phyloP scores from a whole-genome alignment of 108 stramenopile species.

The Cyclotella cryptica region DNA sequence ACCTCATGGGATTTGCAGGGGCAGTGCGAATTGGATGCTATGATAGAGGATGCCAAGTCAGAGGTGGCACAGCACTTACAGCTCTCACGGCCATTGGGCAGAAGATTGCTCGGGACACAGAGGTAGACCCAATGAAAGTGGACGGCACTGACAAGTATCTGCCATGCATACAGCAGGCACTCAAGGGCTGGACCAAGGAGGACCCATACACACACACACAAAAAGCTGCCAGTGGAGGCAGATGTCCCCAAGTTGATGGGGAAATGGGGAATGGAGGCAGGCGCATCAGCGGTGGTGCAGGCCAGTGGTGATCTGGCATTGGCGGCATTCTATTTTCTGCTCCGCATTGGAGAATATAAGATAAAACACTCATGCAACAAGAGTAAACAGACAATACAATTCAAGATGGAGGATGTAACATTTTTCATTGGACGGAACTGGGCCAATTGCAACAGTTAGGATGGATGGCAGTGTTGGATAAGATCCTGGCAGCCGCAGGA shows the following conservation, averaged over 20 bases:
- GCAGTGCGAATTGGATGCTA: not conserved
- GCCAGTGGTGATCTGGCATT: not conserved
- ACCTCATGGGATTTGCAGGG: not conserved
- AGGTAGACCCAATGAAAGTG: not conserved
- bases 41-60: not conserved
- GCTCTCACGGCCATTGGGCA: not conserved
- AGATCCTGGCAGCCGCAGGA: not conserved
- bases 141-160: not conserved
- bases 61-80: not conserved
- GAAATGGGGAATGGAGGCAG: not conserved
- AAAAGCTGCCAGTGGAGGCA: slow-evolving; percentile 18
- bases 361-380: not conserved
- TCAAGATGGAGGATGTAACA: slow-evolving; percentile 1
- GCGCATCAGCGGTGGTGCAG: not conserved
- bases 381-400: slow-evolving; percentile 24
- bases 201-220: not conserved
- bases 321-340: slow-evolving; percentile 13
- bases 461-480: not conserved
- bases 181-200: too few relatives aligned
- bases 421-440: slow-evolving; percentile 4
- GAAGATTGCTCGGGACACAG: not conserved
- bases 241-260: slow-evolving; percentile 8
- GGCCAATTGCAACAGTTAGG: not conserved
- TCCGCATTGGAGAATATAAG: too few relatives aligned
- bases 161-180: not conserved